Conservation (phyloP, 257 asterid species). For the Craterostigma plantagineum region DNA sequence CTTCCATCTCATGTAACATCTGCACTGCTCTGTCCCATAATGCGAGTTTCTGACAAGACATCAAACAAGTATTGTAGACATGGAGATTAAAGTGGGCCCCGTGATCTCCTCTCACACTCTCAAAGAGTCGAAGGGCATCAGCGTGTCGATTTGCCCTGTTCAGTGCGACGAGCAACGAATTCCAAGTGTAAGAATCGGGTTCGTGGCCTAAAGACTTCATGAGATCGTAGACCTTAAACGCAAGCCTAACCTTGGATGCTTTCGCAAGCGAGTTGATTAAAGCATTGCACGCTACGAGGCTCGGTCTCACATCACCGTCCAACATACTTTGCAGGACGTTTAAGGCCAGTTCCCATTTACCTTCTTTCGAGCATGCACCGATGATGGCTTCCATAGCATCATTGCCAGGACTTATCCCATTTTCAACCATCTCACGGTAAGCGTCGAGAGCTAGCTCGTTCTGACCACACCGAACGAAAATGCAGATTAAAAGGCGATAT, state of each 20-base stretch:
- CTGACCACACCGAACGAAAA: constrained; percentile 62
- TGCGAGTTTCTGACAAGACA: constrained; percentile 68
- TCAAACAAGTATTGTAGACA: constrained; percentile 47
- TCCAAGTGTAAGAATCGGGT: constrained; percentile 87
- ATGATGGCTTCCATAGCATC: constrained; percentile 80
- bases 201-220: constrained; percentile 44
- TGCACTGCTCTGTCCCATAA: constrained; percentile 66
- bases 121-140: constrained; percentile 53
- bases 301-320: constrained; percentile 39
- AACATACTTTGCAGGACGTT: constrained; percentile 36
- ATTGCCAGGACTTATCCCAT: constrained; percentile 28
- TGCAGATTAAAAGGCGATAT: constrained; percentile 56
- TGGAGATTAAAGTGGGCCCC: constrained; percentile 29
- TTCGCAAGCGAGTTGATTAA: constrained; percentile 61
- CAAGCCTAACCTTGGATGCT: constrained; percentile 41
- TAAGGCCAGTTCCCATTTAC: constrained; percentile 52
- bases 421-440: constrained; percentile 57
- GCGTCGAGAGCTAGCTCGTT: constrained; percentile 84
- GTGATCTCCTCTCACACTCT: constrained; percentile 30
- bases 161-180: constrained; percentile 62
- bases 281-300: constrained; percentile 45
- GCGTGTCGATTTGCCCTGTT: constrained; percentile 36
- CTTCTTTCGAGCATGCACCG: constrained; percentile 83
- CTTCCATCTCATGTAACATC: constrained; percentile 73
- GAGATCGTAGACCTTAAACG: constrained; percentile 36